phyloP scores from a whole-genome alignment of 768 basidiomycete species.

The Lactarius sanguifluus region DNA sequence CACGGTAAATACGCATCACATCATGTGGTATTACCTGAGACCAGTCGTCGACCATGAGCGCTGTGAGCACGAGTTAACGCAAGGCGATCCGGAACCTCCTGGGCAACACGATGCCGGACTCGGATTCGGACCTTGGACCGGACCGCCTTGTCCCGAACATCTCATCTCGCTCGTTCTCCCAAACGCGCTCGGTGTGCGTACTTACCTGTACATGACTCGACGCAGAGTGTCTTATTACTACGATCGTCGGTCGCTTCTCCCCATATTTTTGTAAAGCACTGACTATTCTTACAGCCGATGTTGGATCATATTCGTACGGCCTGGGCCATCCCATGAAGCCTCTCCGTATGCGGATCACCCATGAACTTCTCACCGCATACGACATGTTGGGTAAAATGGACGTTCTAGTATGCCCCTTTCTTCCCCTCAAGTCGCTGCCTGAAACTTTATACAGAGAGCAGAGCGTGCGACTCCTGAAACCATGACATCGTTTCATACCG shows the following conservation, averaged over 20 bases:
- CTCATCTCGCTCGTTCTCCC: neutral
- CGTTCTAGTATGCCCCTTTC: conserved; percentile 64
- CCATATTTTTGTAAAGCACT: neutral
- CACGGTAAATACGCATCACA: conserved; percentile 84
- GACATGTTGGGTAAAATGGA: conserved; percentile 95
- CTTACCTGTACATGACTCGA: conserved; percentile 52
- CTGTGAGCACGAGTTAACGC: neutral
- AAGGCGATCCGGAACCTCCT: too few relatives aligned
- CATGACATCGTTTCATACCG: conserved; percentile 96
- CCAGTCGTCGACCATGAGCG: conserved; percentile 29
- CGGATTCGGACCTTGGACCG: too few relatives aligned
- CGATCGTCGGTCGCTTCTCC: conserved; percentile 49
- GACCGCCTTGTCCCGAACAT: conserved; percentile 4
- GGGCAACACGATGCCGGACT: too few relatives aligned
- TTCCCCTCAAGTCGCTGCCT: neutral
- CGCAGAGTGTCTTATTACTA: conserved; percentile 80
- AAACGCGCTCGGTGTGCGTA: neutral
- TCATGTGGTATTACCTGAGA: conserved; percentile 44
- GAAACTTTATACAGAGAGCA: conserved; percentile 33
- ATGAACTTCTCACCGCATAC: conserved; percentile 88
- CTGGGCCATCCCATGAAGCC: conserved; percentile 95
- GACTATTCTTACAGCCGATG: conserved; percentile 50
- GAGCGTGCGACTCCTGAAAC: conserved; percentile 39
- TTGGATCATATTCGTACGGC: conserved; percentile 78
- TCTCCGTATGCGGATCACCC: conserved; percentile 90